Conservation (phyloP, 768 basidiomycete species). For the Lyophyllum atratum region DNA sequence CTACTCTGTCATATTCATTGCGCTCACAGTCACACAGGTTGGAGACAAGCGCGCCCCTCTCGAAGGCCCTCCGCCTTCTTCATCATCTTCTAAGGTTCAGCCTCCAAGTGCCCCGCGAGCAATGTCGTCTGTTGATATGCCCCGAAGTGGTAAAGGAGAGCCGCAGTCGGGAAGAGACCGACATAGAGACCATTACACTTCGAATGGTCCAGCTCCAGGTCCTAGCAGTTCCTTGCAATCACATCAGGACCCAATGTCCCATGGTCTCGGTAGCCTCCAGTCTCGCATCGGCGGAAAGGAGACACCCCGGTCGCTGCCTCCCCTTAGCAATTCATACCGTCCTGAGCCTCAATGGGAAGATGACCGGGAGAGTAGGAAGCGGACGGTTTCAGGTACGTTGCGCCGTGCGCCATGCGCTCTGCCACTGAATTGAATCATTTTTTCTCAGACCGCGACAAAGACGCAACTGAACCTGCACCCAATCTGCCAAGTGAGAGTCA, state of each 20-base stretch:
- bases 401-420: neutral
- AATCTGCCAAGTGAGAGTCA: constrained; percentile 39
- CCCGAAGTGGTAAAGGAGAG: constrained; percentile 44
- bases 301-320: constrained; percentile 30
- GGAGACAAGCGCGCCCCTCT: constrained; percentile 53
- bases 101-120: constrained; percentile 67
- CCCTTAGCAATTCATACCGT: constrained; percentile 44
- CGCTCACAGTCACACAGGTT: constrained; percentile 32
- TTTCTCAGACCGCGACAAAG: constrained; percentile 64
- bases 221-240: constrained; percentile 17
- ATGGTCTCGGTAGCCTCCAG: constrained; percentile 33
- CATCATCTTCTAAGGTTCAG: constrained; percentile 41
- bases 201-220: constrained; percentile 25
- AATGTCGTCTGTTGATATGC: constrained; percentile 55
- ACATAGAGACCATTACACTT: constrained; percentile 48
- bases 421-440: constrained; percentile 7
- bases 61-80: constrained; percentile 45
- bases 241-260: constrained; percentile 24
- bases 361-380: constrained; percentile 69
- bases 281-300: constrained; percentile 69
- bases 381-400: constrained; percentile 64
- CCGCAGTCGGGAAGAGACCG: constrained; percentile 39
- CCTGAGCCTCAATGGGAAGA: constrained; percentile 53
- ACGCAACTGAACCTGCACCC: constrained; percentile 37
- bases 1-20: constrained; percentile 5